Base-by-base conservation (phyloP, 2,329 filamentous ascomycete species). In the Sarocladium kiliense region DNA sequence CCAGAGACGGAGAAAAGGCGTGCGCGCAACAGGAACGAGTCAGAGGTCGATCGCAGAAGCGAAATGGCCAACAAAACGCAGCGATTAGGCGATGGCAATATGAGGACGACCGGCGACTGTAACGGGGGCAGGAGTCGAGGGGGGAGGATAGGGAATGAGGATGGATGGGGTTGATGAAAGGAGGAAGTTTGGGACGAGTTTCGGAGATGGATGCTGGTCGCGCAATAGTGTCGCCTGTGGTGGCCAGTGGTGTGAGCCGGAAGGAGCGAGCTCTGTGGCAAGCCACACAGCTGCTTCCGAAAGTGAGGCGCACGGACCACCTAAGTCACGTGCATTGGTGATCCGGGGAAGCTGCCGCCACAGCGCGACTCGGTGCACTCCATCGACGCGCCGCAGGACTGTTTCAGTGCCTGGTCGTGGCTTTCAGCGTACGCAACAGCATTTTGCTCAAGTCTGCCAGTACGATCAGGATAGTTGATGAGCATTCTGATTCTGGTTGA, bases 121-220 rank as follows among this genome's bases (percentile, higher is more conserved):
- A 36, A 51, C 18, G 27, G 30, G 18, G 18, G 9, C 25, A 10
- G 27, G 19, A 16, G 27, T 34, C n/a, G 47, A 16, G 30, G 30
- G 23, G n/a, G 26, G 47, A 51, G 23, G n/a, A 41, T 16, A n/a
- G 30, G n/a, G 27, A 44, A 9, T 27, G 25, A 30, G 23, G 44
- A 19, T 34, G 26, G 25, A 30, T 27, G 23, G 44, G 14, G 44
- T 18, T 27, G 44, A 32, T 51, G 47, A 36, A 51, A 51, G 47
- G 47, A 34, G 26, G 47, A 51, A 36, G 47, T 51, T 51, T 51
- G 27, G 47, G 30, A 51, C 27, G 30, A 51, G 47, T 51, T 51
- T 51, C 47, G 47, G 27, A 19, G 47, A 51, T 26, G 44, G 47
- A 51, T 21, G 47, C 26, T 34, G 27, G 47, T n/a, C 30, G 9